Conservation (phyloP, 176 grass and related monocot genomes). For the Rhynchospora pubera region DNA sequence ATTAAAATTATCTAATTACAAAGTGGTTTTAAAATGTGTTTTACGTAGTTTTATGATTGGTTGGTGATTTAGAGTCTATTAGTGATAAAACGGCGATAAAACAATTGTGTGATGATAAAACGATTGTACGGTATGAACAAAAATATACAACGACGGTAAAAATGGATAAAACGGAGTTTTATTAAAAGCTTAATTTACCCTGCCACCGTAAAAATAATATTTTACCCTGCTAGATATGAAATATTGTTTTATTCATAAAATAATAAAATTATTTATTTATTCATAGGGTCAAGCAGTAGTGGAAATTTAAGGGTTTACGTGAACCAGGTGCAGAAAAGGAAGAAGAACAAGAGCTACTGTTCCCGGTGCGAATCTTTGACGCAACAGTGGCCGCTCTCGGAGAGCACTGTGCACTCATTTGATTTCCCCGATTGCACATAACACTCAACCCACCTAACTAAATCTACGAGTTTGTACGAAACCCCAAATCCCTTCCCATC, state of each 20-base stretch:
- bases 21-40: too few species aligned
- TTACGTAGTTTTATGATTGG: too few species aligned
- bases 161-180: too few species aligned
- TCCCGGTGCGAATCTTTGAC: slow-evolving; percentile 28
- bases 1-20: background rate
- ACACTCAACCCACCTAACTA: background rate
- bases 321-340: background rate
- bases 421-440: background rate
- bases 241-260: background rate
- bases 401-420: slow-evolving; percentile 26
- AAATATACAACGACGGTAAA: too few species aligned
- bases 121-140: too few species aligned
- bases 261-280: too few species aligned
- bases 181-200: too few species aligned
- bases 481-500: background rate
- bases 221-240: too few species aligned
- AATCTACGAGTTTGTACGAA: background rate
- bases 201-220: too few species aligned
- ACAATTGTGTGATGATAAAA: too few species aligned
- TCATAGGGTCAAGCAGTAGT: background rate
- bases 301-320: background rate
- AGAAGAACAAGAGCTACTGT: background rate
- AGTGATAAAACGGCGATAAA: too few species aligned
- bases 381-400: slow-evolving; percentile 23
- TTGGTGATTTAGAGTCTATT: too few species aligned